These are phyloP conservation scores for Mortierella sp. DNA, from an alignment of 371 early-diverging fungal species.

Conservation along the genomic window DNA sequence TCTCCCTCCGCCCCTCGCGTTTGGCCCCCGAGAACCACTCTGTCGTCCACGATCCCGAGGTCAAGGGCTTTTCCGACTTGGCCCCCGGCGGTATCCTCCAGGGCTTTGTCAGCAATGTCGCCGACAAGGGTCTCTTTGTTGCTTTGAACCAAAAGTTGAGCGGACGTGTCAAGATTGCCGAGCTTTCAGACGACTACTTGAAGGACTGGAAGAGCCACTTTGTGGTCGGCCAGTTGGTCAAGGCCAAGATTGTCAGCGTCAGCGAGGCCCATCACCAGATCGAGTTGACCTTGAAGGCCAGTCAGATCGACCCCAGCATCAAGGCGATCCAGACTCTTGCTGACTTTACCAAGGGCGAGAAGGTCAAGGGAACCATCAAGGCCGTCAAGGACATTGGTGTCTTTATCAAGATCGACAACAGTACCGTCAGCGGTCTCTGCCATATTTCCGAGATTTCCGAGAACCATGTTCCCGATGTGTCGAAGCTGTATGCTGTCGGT, in stretches of 20 bases:
- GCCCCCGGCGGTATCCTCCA: slow-evolving; percentile 68
- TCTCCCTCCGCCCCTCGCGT: slow-evolving; percentile 76
- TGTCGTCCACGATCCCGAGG: slow-evolving; percentile 58
- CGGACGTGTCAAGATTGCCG: slow-evolving; percentile 89
- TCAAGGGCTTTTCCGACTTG: slow-evolving; percentile 65
- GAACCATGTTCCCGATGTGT: slow-evolving; percentile 58
- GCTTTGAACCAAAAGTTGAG: slow-evolving; percentile 70
- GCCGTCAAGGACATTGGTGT: slow-evolving; percentile 77
- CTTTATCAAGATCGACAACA: slow-evolving; percentile 77
- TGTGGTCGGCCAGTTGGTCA: slow-evolving; percentile 82
- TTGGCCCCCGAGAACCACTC: slow-evolving; percentile 55
- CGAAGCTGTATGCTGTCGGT: slow-evolving; percentile 74
- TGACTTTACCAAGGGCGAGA: slow-evolving; percentile 72
- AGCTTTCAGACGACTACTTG: slow-evolving; percentile 89
- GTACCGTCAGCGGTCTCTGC: slow-evolving; percentile 77
- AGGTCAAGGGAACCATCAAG: slow-evolving; percentile 77
- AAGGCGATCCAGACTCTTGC: slow-evolving; percentile 62
- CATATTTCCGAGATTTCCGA: slow-evolving; percentile 78
- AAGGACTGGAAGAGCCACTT: slow-evolving; percentile 84
- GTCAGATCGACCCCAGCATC: slow-evolving; percentile 74
- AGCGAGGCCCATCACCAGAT: slow-evolving; percentile 42
- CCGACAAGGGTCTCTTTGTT: slow-evolving; percentile 84
- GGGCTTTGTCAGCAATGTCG: slow-evolving; percentile 83
- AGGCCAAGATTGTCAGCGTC: slow-evolving; percentile 74
- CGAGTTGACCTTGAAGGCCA: slow-evolving; percentile 66